These are phyloP conservation scores for Ligustrum vulgare DNA, from an alignment of 257 asterid genomes.

Conservation along the genomic window DNA sequence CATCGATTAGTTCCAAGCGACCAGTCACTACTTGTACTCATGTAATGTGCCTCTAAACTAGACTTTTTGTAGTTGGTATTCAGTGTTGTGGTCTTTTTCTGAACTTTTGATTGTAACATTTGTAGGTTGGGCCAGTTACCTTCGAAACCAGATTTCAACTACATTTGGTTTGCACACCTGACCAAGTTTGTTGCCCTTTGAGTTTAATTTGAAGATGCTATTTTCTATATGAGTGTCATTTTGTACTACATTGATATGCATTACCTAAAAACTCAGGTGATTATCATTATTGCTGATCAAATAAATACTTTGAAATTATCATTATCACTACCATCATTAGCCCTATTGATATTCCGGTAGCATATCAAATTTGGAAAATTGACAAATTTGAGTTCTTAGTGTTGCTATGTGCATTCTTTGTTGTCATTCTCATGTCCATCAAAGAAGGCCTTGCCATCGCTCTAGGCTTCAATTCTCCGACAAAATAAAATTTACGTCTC, in stretches of 20 bases:
- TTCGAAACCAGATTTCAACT: conserved; percentile 76
- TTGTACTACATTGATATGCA: background rate
- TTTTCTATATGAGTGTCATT: background rate
- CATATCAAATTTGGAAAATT: conserved; percentile 69
- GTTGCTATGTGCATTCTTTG: conserved; percentile 69
- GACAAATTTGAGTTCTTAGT: conserved; percentile 80
- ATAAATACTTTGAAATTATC: no score
- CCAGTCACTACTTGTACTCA: background rate
- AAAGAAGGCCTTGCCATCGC: conserved; percentile 81
- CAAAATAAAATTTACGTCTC: no score
- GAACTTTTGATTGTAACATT: background rate
- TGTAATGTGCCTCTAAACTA: background rate
- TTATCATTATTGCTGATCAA: no score
- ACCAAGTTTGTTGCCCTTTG: conserved; percentile 53
- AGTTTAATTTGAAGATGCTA: conserved; percentile 2
- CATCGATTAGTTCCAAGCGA: background rate
- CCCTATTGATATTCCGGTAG: conserved; percentile 81
- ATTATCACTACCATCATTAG: conserved; percentile 85
- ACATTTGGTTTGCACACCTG: conserved; percentile 86
- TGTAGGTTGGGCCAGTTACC: conserved; percentile 87
- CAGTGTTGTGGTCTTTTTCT: background rate
- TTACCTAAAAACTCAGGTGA: no score
- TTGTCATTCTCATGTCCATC: conserved; percentile 76
- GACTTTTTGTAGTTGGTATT: background rate
- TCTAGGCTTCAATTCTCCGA: conserved; percentile 29